phyloP scores from a whole-genome alignment of 2,329 filamentous ascomycete genomes.

The Cladosporium cucumerinum region DNA sequence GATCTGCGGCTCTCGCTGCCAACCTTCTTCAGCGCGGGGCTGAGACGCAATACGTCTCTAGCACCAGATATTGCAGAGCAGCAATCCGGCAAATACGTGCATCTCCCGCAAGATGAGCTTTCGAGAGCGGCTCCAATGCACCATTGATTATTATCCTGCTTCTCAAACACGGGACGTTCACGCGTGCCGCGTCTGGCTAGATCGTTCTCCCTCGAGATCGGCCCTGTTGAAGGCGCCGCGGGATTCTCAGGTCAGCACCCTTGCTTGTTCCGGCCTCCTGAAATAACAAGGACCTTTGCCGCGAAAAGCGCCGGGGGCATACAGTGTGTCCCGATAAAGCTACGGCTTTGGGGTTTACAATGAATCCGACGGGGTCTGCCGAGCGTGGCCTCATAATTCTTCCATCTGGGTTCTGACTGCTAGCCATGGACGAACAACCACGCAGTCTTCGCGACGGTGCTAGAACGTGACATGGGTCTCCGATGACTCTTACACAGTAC shows the following conservation, averaged over 20 bases:
- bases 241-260: not conserved
- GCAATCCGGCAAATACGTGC: not conserved
- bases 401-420: not conserved
- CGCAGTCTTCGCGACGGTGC: not conserved
- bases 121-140: not conserved
- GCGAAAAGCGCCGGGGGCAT: not conserved
- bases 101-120: not conserved
- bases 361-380: not conserved
- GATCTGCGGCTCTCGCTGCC: not conserved
- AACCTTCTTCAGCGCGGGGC: not conserved
- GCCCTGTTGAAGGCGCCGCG: not conserved
- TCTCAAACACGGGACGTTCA: not conserved
- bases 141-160: not conserved
- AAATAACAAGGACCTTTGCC: not conserved
- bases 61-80: not conserved
- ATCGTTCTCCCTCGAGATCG: not conserved
- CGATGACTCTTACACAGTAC: not conserved
- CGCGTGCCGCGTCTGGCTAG: not conserved
- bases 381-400: not conserved
- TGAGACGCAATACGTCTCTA: not conserved
- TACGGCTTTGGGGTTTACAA: not conserved
- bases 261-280: not conserved
- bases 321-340: not conserved
- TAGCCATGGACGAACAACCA: not conserved
- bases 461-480: not conserved